Evolutionary conservation across 2,329 filamentous ascomycete genomes (phyloP).

Genomic region (Aspergillus oerlinghausenensis): DNA sequence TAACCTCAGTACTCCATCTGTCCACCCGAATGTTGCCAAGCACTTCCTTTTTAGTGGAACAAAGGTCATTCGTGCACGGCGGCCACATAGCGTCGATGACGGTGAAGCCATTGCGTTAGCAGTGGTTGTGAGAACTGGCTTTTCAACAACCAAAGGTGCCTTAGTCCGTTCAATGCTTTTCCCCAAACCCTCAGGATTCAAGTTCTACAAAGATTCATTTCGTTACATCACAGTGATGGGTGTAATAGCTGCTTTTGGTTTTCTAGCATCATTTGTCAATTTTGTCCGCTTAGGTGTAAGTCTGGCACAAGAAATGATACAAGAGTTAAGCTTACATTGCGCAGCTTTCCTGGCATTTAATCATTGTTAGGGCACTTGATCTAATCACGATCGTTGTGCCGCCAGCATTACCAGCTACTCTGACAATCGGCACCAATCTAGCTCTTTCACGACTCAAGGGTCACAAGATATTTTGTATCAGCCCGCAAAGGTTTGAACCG

Average conservation of each 20-base stretch:
- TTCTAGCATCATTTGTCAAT: conserved; percentile 86
- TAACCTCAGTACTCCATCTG: conserved; percentile 73
- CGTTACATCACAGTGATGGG: conserved; percentile 98
- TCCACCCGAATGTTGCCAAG: conserved; percentile 76
- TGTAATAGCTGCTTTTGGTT: conserved; percentile 76
- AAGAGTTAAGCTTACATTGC: conserved; percentile 14
- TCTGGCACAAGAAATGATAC: conserved; percentile 2
- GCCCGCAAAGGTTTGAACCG: conserved; percentile 62
- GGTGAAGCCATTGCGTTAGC: conserved; percentile 89
- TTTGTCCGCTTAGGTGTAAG: conserved; percentile 71
- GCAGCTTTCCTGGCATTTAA: conserved; percentile 76
- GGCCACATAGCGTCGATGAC: conserved; percentile 78
- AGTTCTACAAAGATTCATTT: conserved; percentile 97
- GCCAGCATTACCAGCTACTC: conserved; percentile 85
- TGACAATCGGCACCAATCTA: conserved; percentile 96
- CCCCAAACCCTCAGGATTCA: conserved; percentile 96
- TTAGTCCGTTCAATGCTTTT: conserved; percentile 97
- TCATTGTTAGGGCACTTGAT: conserved; percentile 87
- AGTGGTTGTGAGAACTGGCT: conserved; percentile 88
- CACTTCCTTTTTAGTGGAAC: conserved; percentile 94
- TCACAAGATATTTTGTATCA: conserved; percentile 95
- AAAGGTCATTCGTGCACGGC: conserved; percentile 84
- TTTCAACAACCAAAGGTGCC: conserved; percentile 95
- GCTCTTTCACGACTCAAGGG: conserved; percentile 79
- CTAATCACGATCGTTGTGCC: conserved; percentile 97